These are phyloP conservation scores for Xerocomus brunneocitrinus DNA, from an alignment of 768 basidiomycete species.

Conservation along the genomic window DNA sequence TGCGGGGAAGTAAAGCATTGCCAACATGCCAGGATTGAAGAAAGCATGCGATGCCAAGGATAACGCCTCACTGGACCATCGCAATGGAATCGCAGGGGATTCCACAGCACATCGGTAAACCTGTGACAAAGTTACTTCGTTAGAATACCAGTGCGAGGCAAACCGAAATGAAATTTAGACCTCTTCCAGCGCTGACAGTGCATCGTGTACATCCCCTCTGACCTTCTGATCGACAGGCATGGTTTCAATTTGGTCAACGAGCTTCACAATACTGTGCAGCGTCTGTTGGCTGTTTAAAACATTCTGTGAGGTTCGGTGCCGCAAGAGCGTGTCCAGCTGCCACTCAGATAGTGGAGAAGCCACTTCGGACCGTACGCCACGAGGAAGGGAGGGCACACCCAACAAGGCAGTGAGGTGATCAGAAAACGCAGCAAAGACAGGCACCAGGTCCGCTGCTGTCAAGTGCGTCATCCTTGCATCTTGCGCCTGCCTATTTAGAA, in stretches of 20 bases:
- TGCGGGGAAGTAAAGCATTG: slow-evolving; percentile 92
- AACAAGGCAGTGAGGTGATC: slow-evolving; percentile 75
- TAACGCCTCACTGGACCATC: slow-evolving; percentile 58
- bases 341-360: slow-evolving; percentile 50
- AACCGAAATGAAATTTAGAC: slow-evolving; percentile 38
- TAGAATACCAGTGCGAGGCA: slow-evolving; percentile 1
- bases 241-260: slow-evolving; percentile 81
- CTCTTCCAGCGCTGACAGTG: slow-evolving; percentile 68
- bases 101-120: slow-evolving; percentile 18
- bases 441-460: slow-evolving; percentile 41
- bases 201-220: slow-evolving; percentile 60
- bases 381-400: slow-evolving; percentile 65
- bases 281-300: slow-evolving; percentile 65
- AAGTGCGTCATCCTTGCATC: slow-evolving; percentile 22
- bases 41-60: slow-evolving; percentile 79
- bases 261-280: slow-evolving; percentile 72
- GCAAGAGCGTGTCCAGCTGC: slow-evolving; percentile 78
- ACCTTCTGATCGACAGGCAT: slow-evolving; percentile 90
- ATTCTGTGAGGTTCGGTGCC: slow-evolving; percentile 68
- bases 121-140: slow-evolving; percentile 15
- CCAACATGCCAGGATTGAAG: slow-evolving; percentile 96
- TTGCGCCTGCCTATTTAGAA: slow-evolving; percentile 54
- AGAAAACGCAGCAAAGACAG: slow-evolving; percentile 60
- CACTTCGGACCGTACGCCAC: slow-evolving; percentile 34
- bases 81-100: slow-evolving; percentile 38